These are phyloP conservation scores for Ettlia oleoabundans DNA, from an alignment of 139 green algal genomes.

Conservation along the genomic window DNA sequence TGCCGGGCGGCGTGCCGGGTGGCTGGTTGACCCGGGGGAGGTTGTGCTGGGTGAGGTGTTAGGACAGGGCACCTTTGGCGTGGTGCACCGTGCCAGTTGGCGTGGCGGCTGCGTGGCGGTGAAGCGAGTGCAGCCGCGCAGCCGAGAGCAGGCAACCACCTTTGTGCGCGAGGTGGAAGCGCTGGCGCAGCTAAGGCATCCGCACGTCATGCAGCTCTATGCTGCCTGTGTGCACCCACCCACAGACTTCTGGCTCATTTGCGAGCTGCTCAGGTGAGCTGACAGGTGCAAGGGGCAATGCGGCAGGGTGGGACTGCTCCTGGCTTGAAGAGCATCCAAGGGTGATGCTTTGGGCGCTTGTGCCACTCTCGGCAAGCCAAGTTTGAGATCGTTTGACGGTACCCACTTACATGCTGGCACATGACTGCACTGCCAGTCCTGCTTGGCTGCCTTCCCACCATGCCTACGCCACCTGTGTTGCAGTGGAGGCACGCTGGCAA, in stretches of 20 bases:
- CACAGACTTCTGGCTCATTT: slow-evolving; percentile 77
- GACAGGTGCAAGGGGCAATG: not conserved
- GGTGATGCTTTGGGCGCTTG: not conserved
- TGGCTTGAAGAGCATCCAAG: not conserved
- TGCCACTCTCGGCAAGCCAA: not conserved
- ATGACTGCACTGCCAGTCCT: not conserved
- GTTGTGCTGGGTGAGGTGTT: slow-evolving; percentile 63
- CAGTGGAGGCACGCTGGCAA: slow-evolving; percentile 70
- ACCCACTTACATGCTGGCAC: not conserved
- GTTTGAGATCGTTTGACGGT: no score
- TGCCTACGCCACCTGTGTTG: slow-evolving; percentile 43
- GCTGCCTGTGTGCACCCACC: slow-evolving; percentile 59
- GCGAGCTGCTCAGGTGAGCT: slow-evolving; percentile 62
- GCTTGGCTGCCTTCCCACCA: not conserved
- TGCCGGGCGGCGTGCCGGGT: slow-evolving; percentile 26
- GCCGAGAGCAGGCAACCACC: slow-evolving; percentile 58
- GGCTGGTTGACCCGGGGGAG: slow-evolving; percentile 47
- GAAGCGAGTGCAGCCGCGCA: slow-evolving; percentile 66
- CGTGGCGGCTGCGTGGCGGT: slow-evolving; percentile 69
- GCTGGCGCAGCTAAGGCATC: slow-evolving; percentile 60
- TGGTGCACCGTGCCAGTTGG: slow-evolving; percentile 76
- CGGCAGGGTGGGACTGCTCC: no score
- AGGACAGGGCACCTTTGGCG: slow-evolving; percentile 69
- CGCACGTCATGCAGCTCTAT: slow-evolving; percentile 76
- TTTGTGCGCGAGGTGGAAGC: slow-evolving; percentile 83